phyloP scores from a whole-genome alignment of 306 rosid species.

The Dalbergia cultrata region DNA sequence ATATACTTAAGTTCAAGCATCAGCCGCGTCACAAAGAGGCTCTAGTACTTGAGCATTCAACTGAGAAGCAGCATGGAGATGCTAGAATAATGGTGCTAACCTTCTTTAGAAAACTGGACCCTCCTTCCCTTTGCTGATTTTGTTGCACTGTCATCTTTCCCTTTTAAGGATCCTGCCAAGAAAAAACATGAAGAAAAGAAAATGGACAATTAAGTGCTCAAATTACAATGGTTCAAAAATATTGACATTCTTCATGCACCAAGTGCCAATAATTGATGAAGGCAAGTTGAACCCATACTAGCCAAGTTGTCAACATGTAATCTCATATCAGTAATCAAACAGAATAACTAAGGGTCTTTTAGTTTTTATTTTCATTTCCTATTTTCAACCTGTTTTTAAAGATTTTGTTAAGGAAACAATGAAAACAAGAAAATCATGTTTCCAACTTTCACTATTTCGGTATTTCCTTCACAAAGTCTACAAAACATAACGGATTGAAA shows the following conservation, averaged over 20 bases:
- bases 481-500: no score
- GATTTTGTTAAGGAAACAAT: no score
- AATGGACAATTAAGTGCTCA: conserved; percentile 12
- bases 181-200: neutral
- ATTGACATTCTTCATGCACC: conserved; percentile 7
- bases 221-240: conserved; percentile 30
- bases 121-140: conserved; percentile 72
- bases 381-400: no score
- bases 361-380: no score
- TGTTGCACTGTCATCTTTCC: conserved; percentile 79
- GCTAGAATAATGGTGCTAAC: conserved; percentile 51
- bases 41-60: conserved; percentile 31
- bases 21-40: conserved; percentile 29
- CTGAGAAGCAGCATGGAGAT: conserved; percentile 22
- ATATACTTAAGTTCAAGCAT: conserved; percentile 16
- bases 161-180: conserved; percentile 64
- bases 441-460: no score
- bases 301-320: conserved; percentile 13
- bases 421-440: no score
- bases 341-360: neutral
- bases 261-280: conserved; percentile 5
- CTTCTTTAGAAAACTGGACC: conserved; percentile 77
- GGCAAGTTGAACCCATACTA: conserved; percentile 18
- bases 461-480: no score
- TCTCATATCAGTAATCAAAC: conserved; percentile 29